A percentile compares a stretch with the other conserved stretches of the same genome.
phyloP scores from a whole-genome alignment of 2,329 filamentous ascomycete genomes.

The Penicillium carneum region DNA sequence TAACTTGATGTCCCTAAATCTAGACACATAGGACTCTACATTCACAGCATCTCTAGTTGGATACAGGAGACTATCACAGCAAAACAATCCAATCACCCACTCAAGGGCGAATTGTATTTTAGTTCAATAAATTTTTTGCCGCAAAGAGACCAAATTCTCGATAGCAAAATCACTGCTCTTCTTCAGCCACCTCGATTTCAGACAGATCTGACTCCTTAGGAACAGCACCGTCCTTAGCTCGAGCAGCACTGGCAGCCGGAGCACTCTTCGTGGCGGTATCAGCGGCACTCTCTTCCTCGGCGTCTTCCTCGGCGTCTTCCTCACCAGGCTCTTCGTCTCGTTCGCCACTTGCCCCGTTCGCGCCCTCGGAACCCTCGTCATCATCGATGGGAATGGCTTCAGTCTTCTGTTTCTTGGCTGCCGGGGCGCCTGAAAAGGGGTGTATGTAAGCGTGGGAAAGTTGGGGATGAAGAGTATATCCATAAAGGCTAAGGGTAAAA shows the following conservation, averaged over 20 bases:
- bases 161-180: slow-evolving; percentile 19
- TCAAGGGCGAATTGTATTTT: neutral
- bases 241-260: slow-evolving; percentile 44
- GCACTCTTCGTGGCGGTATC: slow-evolving; percentile 45
- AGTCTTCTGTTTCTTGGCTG: slow-evolving; percentile 46
- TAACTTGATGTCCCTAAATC: neutral
- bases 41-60: neutral
- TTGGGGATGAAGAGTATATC: neutral
- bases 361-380: slow-evolving; percentile 28
- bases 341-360: slow-evolving; percentile 35
- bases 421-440: slow-evolving; percentile 34
- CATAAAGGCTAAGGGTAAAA: neutral
- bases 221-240: slow-evolving; percentile 42
- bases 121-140: neutral
- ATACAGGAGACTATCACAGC: neutral
- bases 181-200: slow-evolving; percentile 46
- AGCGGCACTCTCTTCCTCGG: slow-evolving; percentile 36
- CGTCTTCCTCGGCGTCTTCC: slow-evolving; percentile 33
- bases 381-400: slow-evolving; percentile 33
- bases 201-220: slow-evolving; percentile 40
- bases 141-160: no score
- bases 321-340: slow-evolving; percentile 28
- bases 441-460: neutral
- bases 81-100: neutral
- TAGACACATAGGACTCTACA: neutral